Evolutionary conservation across 129 eudicot genomes (phyloP).

Genomic region (Daucus carota): DH1_v3.0 NC_030385.2:33647501-33648000

Average conservation of each 20-base stretch:
- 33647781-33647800: conserved; percentile 28
- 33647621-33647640: conserved; percentile 36
- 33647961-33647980: conserved; percentile 29
- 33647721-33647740: conserved; percentile 23
- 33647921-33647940: conserved; percentile 39
- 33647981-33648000: conserved; percentile 28
- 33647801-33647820: conserved; percentile 30
- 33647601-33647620: conserved; percentile 28
- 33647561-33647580: conserved; percentile 36
- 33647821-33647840: conserved; percentile 32
- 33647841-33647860: conserved; percentile 20
- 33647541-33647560: conserved; percentile 35
- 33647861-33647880: conserved; percentile 30
- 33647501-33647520: conserved; percentile 27
- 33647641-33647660: conserved; percentile 20
- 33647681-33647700: conserved; percentile 7
- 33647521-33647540: conserved; percentile 32
- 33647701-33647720: conserved; percentile 17
- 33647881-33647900: conserved; percentile 37
- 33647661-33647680: conserved; percentile 16
- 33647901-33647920: conserved; percentile 31
- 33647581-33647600: conserved; percentile 22
- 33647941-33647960: conserved; percentile 40
- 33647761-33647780: conserved; percentile 29
- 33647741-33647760: conserved; percentile 20